A percentile compares a stretch with the other conserved stretches of the same genome.
Conservation (phyloP, 1,284 basidiomycete species). For the Boletus semigastroideus region DNA sequence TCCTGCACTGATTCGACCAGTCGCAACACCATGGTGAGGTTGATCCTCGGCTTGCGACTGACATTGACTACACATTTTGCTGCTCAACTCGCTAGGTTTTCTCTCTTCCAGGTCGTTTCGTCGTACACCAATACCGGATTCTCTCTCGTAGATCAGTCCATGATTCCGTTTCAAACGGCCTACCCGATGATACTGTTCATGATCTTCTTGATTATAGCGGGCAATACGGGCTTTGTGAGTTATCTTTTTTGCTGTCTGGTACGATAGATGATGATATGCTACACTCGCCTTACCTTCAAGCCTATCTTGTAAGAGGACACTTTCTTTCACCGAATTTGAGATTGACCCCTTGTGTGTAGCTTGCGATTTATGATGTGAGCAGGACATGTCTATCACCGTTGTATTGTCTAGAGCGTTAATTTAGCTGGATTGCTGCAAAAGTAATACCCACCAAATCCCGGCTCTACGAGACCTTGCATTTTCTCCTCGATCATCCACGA, state of each 20-base stretch:
- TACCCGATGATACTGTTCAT: slow-evolving; percentile 71
- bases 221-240: slow-evolving; percentile 91
- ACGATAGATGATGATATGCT: background rate
- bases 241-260: slow-evolving; percentile 20
- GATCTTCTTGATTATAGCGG: slow-evolving; percentile 65
- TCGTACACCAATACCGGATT: slow-evolving; percentile 90
- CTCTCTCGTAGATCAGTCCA: slow-evolving; percentile 86
- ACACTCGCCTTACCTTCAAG: slow-evolving; percentile 35
- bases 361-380: slow-evolving; percentile 35
- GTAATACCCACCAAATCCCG: slow-evolving; percentile 59
- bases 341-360: slow-evolving; percentile 8
- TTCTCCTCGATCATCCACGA: slow-evolving; percentile 95
- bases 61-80: background rate
- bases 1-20: slow-evolving; percentile 50
- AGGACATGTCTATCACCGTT: background rate
- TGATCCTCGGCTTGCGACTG: background rate
- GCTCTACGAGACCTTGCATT: slow-evolving; percentile 80
- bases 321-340: background rate
- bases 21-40: slow-evolving; percentile 61
- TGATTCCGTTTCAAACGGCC: slow-evolving; percentile 85
- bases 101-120: slow-evolving; percentile 84
- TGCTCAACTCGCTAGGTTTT: slow-evolving; percentile 60
- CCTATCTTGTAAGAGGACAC: slow-evolving; percentile 66
- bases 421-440: slow-evolving; percentile 75
- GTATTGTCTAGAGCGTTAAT: slow-evolving; percentile 4